Evolutionary conservation across 768 basidiomycete genomes (phyloP), one percentile per base, ranked within the genome.

Genomic region (Antrodiella citrinella): DNA sequence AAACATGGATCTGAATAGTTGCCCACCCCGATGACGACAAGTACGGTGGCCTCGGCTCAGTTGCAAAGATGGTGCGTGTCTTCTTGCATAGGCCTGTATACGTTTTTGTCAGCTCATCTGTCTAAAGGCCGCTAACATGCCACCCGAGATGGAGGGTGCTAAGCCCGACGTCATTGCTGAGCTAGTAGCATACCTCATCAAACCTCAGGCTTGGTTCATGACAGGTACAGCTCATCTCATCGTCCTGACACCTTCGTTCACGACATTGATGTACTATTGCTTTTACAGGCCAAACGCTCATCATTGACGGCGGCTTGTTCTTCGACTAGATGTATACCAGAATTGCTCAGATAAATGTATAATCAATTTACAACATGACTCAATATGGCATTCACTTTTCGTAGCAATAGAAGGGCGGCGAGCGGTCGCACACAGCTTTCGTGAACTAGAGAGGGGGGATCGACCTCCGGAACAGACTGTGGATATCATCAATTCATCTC

Each of bases 151-250:
- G 11, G 21, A 22, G 48, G 48, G 26, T 4, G 53, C 49, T n/a
- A 12, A 35, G 18, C 39, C 49, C 13, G 26, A 48, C 13, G 47
- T 51, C 22, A 43, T 59, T 13, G 53, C 57, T 12, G 49, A 48
- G 4, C n/a, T 54, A 13, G 57, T 57, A n/a, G 45, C 56, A 25
- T 59, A 59, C 40, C 25, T 59, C 19, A 42, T 47, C n/a, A 54
- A 49, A 45, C 51, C 57, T 9, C 57, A 59, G 26, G 24, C 57
- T 15, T 39, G 43, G 12, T 57, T 57, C 45, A 26, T 59, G 18
- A 57, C 52, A 3, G 57, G 50, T 52, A 35, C n/a, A n/a, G n/a
- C n/a, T n/a, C n/a, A n/a, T n/a, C n/a, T n/a, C n/a, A n/a, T n/a
- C n/a, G n/a, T n/a, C n/a, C n/a, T n/a, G n/a, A n/a, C n/a, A n/a